Evolutionary conservation across 495 filamentous ascomycete species (phyloP).

Genomic region (Podospora tetraspora): DNA sequence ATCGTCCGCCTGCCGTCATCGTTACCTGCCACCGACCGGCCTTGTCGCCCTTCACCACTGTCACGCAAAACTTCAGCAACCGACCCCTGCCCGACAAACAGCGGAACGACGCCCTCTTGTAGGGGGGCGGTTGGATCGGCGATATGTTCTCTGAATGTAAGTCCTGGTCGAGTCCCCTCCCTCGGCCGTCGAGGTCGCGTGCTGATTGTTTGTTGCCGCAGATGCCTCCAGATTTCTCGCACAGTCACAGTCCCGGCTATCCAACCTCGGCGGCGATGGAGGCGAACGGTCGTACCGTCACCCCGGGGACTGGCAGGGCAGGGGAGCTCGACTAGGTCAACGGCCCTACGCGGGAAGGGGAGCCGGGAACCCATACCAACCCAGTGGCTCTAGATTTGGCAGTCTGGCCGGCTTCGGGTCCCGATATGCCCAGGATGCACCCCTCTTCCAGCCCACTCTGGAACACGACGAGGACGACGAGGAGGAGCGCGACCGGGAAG

Average conservation of each 20-base stretch:
- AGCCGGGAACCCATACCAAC: slow-evolving; percentile 65
- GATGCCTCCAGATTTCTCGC: slow-evolving; percentile 97
- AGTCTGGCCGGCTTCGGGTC: slow-evolving; percentile 74
- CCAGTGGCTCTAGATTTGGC: slow-evolving; percentile 60
- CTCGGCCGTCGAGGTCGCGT: not conserved
- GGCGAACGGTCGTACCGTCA: slow-evolving; percentile 35
- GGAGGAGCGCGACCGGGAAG: slow-evolving; percentile 84
- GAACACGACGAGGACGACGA: slow-evolving; percentile 90
- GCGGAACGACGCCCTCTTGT: slow-evolving; percentile 14
- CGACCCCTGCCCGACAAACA: slow-evolving; percentile 5
- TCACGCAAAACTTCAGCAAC: not conserved
- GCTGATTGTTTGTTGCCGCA: slow-evolving; percentile 33
- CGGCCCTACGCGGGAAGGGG: slow-evolving; percentile 34
- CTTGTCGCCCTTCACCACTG: not conserved
- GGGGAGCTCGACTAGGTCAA: slow-evolving; percentile 32
- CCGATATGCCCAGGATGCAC: slow-evolving; percentile 64
- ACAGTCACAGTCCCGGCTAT: slow-evolving; percentile 85
- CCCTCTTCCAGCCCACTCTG: slow-evolving; percentile 77
- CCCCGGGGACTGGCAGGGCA: slow-evolving; percentile 30
- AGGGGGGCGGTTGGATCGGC: slow-evolving; percentile 23
- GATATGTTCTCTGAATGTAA: slow-evolving; percentile 97
- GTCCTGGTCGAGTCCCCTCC: slow-evolving; percentile 29
- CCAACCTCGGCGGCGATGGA: slow-evolving; percentile 57
- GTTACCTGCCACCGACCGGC: not conserved
- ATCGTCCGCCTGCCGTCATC: slow-evolving; percentile 7